Percentiles rank a stretch among this genome's conserved stretches.
phyloP scores from a whole-genome alignment of 2,329 filamentous ascomycete species.

The Phialophora chinensis region DNA sequence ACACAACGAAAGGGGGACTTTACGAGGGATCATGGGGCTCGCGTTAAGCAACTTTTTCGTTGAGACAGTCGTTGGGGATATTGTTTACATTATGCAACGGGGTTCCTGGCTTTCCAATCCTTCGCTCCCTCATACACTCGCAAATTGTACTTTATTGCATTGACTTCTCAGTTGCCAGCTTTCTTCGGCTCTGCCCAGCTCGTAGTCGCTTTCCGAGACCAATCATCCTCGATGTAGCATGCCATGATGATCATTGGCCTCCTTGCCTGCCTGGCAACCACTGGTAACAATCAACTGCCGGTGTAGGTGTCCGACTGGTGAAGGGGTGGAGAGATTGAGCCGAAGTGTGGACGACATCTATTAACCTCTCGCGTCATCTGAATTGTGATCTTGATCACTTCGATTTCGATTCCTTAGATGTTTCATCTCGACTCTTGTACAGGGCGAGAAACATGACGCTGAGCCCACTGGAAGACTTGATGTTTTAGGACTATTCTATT shows the following conservation, averaged over 20 bases:
- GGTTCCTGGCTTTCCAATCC: conserved; percentile 27
- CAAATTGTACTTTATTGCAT: conserved; percentile 54
- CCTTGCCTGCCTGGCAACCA: too few relatives aligned
- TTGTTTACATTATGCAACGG: conserved; percentile 24
- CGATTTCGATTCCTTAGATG: not conserved
- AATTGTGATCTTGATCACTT: not conserved
- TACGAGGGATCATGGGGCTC: conserved; percentile 13
- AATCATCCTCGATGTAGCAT: not conserved
- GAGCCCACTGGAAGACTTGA: not conserved
- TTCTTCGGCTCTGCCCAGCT: not conserved
- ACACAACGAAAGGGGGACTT: conserved; percentile 15
- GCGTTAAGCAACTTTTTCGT: conserved; percentile 13
- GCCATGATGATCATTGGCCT: not conserved
- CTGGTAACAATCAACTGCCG: too few relatives aligned
- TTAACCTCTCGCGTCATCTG: not conserved
- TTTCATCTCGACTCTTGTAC: not conserved
- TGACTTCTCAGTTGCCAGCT: not conserved
- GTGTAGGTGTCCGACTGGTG: not conserved
- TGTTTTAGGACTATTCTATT: not conserved
- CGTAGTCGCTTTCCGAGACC: not conserved
- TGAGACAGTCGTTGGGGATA: conserved; percentile 18
- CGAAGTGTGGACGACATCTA: not conserved
- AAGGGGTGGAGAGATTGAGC: not conserved
- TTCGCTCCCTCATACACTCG: conserved; percentile 36
- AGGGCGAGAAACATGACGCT: not conserved